A percentile compares a stretch with the other conserved stretches of the same genome.
Conservation (phyloP, 306 rosid species). For the Cucumis melo region DNA sequence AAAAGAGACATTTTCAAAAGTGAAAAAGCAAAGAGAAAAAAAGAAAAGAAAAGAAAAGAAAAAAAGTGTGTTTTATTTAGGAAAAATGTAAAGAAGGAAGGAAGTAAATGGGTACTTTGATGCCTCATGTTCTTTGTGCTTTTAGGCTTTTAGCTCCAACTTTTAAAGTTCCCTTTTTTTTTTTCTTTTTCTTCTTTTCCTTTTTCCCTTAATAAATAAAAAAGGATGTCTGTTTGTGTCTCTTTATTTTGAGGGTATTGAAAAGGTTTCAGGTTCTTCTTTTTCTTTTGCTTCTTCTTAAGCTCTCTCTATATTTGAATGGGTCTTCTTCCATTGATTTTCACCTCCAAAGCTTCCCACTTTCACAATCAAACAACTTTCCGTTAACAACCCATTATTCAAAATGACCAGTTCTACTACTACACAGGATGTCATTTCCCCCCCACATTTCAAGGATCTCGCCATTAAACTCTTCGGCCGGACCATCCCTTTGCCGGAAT, state of each 20-base stretch:
- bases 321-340: conserved; percentile 15
- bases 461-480: conserved; percentile 57
- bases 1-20: conserved; percentile 1
- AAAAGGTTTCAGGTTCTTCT: neutral
- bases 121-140: conserved; percentile 63
- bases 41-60: neutral
- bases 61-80: neutral
- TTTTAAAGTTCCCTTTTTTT: neutral
- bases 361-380: neutral
- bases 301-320: conserved; percentile 4
- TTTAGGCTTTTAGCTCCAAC: conserved; percentile 46
- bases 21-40: neutral
- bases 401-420: neutral
- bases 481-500: conserved; percentile 41
- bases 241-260: conserved; percentile 1
- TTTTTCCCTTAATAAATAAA: neutral
- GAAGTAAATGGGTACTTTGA: conserved; percentile 23
- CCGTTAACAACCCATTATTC: neutral
- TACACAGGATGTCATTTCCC: neutral
- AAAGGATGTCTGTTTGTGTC: neutral
- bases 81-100: neutral
- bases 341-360: neutral
- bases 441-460: conserved; percentile 17
- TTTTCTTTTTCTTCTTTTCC: neutral
- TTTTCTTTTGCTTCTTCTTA: neutral